These are phyloP conservation scores for Candida frijolesensis DNA, from an alignment of 1,139 yeast species.

Conservation along the genomic window DNA sequence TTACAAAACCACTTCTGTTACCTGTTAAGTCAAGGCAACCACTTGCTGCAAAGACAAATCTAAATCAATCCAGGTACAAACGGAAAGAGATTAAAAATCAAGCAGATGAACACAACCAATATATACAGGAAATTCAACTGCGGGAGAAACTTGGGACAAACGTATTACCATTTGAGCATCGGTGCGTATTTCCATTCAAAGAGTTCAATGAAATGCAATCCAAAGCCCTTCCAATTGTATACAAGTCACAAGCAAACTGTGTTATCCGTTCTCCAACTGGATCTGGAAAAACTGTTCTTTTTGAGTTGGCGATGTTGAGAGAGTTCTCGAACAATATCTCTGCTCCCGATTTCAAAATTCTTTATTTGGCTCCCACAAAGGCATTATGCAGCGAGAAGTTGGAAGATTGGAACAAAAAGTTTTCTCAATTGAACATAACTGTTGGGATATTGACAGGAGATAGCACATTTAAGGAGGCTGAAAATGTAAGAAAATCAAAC, in stretches of 20 bases:
- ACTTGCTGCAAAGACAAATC: constrained; percentile 6
- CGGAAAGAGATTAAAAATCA: not conserved
- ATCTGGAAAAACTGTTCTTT: constrained; percentile 57
- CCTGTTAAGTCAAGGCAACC: constrained; percentile 3
- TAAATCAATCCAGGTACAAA: constrained; percentile 3
- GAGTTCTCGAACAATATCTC: constrained; percentile 20
- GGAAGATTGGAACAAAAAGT: constrained; percentile 45
- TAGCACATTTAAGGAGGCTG: constrained; percentile 41
- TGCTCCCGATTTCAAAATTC: constrained; percentile 30
- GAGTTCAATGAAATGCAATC: constrained; percentile 55
- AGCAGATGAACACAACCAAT: not conserved
- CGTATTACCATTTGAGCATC: constrained; percentile 11
- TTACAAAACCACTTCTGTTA: not conserved
- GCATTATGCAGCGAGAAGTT: constrained; percentile 50
- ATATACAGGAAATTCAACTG: not conserved
- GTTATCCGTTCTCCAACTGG: constrained; percentile 59
- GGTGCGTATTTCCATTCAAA: constrained; percentile 30
- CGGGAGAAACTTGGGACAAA: constrained; percentile 4
- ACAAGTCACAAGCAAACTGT: constrained; percentile 37
- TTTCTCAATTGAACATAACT: constrained; percentile 31
- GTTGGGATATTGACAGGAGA: constrained; percentile 56
- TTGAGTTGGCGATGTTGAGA: constrained; percentile 53
- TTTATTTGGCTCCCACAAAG: constrained; percentile 59
- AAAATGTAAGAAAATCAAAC: constrained; percentile 41
- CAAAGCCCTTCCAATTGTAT: constrained; percentile 38